Percentiles rank a stretch among this genome's conserved stretches.
These are phyloP conservation scores for Rhizopogon vesiculosus DNA, from an alignment of 768 basidiomycete genomes.

Conservation along the genomic window DNA sequence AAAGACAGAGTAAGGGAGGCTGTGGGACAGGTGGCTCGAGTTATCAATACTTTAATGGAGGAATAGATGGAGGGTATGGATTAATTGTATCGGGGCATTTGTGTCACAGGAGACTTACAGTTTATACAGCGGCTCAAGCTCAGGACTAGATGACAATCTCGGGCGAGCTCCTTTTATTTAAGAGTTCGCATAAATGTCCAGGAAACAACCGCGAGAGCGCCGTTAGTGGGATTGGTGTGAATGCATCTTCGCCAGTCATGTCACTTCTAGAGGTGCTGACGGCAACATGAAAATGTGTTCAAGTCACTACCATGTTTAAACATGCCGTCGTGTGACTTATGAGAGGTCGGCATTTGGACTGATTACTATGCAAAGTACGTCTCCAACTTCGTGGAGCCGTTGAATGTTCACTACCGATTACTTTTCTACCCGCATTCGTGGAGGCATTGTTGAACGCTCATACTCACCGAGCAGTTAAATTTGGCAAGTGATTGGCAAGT, in stretches of 20 bases:
- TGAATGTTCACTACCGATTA: neutral
- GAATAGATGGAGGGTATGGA: neutral
- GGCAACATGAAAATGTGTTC: too few species aligned
- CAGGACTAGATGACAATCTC: neutral
- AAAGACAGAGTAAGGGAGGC: conserved; percentile 49
- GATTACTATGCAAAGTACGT: too few species aligned
- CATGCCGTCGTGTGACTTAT: neutral
- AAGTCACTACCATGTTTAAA: neutral
- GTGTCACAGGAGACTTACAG: neutral
- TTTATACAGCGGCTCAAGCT: neutral
- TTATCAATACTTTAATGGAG: conserved; percentile 53
- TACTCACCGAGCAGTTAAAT: neutral
- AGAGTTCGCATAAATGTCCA: too few species aligned
- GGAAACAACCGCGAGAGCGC: too few species aligned
- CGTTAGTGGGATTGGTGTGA: too few species aligned
- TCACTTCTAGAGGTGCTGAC: too few species aligned
- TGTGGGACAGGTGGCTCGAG: conserved; percentile 59
- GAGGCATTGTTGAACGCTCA: neutral
- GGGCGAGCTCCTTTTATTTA: neutral
- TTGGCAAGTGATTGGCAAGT: neutral
- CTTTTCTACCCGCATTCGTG: neutral
- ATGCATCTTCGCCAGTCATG: too few species aligned
- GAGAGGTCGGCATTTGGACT: too few species aligned
- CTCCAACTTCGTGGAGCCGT: too few species aligned
- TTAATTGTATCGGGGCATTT: neutral